A percentile compares a stretch with the other conserved stretches of the same genome.
Conservation (phyloP, 202 grass and related monocot genomes). For the Cymbopogon flexuosus region DNA sequence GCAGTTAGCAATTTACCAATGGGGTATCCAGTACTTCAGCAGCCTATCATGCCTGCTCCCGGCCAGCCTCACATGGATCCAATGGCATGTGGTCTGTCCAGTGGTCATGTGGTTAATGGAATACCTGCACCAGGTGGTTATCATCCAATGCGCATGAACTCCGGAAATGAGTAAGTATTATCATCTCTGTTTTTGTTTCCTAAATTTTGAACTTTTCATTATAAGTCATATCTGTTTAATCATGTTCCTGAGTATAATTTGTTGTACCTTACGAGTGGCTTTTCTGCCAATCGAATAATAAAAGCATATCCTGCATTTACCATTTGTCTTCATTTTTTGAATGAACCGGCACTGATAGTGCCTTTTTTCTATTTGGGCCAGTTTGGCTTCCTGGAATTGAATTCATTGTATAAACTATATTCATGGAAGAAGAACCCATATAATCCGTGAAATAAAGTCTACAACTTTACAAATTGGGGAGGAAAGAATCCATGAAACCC, state of each 20-base stretch:
- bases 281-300: slow-evolving; percentile 7
- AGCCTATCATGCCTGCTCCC: slow-evolving; percentile 60
- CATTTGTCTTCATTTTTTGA: neutral
- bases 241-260: neutral
- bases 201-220: neutral
- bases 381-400: too few species aligned
- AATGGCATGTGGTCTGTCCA: slow-evolving; percentile 58
- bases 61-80: slow-evolving; percentile 64
- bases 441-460: too few species aligned
- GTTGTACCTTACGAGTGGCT: neutral
- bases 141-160: slow-evolving; percentile 84
- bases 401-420: too few species aligned
- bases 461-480: too few species aligned
- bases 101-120: slow-evolving; percentile 77
- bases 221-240: neutral
- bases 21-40: slow-evolving; percentile 93
- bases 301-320: slow-evolving; percentile 3
- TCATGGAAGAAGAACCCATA: too few species aligned
- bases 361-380: neutral
- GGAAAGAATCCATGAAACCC: too few species aligned
- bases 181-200: slow-evolving; percentile 1
- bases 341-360: neutral
- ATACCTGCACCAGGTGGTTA: slow-evolving; percentile 74
- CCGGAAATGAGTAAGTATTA: slow-evolving; percentile 74
- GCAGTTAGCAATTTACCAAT: slow-evolving; percentile 93